phyloP scores from a whole-genome alignment of 768 basidiomycete species.

The Trametopsis cervina region DNA sequence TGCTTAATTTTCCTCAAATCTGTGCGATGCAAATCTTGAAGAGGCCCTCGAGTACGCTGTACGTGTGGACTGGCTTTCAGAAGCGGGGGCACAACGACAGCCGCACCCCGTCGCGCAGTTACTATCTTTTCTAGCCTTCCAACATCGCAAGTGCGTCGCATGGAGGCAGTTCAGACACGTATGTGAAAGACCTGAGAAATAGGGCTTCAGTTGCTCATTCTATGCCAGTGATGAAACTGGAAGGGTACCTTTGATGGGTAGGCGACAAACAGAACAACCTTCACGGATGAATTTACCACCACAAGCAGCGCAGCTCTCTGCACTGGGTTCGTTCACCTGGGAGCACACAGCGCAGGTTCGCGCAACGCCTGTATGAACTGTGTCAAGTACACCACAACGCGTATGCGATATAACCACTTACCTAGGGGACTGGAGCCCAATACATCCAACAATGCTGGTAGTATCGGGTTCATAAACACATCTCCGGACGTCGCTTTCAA shows the following conservation, averaged over 20 bases:
- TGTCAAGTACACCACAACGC: neutral
- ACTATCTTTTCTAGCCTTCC: slow-evolving; percentile 14
- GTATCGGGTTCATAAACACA: slow-evolving; percentile 17
- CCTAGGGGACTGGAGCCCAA: slow-evolving; percentile 6
- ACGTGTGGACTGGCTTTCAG: neutral
- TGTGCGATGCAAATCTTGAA: neutral
- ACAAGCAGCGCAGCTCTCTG: slow-evolving; percentile 39
- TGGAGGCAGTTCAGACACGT: slow-evolving; percentile 21
- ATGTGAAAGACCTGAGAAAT: slow-evolving; percentile 19
- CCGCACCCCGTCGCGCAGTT: slow-evolving; percentile 23
- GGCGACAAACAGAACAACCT: slow-evolving; percentile 65
- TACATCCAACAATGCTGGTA: slow-evolving; percentile 22
- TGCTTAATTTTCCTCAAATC: neutral
- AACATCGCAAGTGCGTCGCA: slow-evolving; percentile 20
- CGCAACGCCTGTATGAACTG: slow-evolving; percentile 33
- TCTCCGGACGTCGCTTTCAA: slow-evolving; percentile 51
- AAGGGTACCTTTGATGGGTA: slow-evolving; percentile 61
- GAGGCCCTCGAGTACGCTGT: neutral
- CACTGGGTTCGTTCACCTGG: slow-evolving; percentile 14
- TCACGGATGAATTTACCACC: slow-evolving; percentile 33
- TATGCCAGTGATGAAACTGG: neutral
- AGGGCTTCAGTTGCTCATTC: neutral
- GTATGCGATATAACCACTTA: neutral
- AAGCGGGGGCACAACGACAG: slow-evolving; percentile 16
- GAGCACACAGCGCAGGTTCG: slow-evolving; percentile 25